Base-by-base conservation (phyloP, 805 yeast genomes). In the Metschnikowia rubicola region DNA sequence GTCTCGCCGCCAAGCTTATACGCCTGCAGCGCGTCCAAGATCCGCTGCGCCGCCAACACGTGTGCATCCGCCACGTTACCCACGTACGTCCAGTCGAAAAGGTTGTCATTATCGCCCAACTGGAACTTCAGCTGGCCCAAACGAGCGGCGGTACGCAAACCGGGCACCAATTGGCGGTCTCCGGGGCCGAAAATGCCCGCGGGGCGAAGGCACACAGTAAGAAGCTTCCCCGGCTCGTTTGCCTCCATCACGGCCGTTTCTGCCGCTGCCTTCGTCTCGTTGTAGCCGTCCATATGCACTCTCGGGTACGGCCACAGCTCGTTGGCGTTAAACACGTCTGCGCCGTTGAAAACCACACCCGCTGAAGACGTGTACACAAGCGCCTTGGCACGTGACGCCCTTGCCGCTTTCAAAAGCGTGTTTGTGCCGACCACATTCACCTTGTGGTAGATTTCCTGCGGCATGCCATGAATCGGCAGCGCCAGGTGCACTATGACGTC, bases 131-230 rank as follows among this genome's bases (percentile, higher is more conserved):
- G 85, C 66, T 92, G 97, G 8, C 96, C 96, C 45, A 80, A 70
- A 48, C 78, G 77, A 3, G 96, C 90, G 37, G 88, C 96, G 12
- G 77, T 77, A 61, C 96, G 81, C 49, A 94, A 73, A 3, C 96
- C 96, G 10, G 99, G 99, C 39, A 94, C 94, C 60, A 94, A 71
- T 65, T 94, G 99, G 51, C 99, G 81, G 65, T 94, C 99, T 37
- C 99, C 98, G 6, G 98, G 99, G 5, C 99, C 99, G 71, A 94
- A 94, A 40, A 94, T 90, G 35, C 99, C 99, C 1, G 99, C 97
- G 1, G 99, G 99, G 53, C 99, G 80, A 41, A 94, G 68, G 2
- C 97, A 94, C 33, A 88, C 86, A 0, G 99, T 94, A 41, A 77
- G 69, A 54, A 91, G 78, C 1, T 72, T 73, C 11, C 74, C 70